phyloP scores from a whole-genome alignment of 2,329 filamentous ascomycete genomes.

The Diaporthe velutina region DNA sequence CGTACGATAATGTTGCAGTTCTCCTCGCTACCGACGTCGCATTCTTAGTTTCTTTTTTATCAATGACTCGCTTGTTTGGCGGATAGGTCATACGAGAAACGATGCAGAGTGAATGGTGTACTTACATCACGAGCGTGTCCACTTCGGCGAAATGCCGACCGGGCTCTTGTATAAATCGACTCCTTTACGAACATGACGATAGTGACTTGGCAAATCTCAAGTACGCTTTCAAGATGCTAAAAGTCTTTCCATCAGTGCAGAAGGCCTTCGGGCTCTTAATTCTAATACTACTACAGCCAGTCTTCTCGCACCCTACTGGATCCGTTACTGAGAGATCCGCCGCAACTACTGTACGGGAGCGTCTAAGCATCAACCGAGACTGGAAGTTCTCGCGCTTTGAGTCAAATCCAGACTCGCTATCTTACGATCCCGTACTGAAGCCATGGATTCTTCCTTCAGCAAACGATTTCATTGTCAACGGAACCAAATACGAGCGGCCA shows the following conservation, averaged over 20 bases:
- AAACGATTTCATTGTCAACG: slow-evolving; percentile 19
- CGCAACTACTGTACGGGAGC: not conserved
- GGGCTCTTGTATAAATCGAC: not conserved
- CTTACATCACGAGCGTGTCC: not conserved
- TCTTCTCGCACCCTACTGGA: not conserved
- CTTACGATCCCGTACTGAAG: not conserved
- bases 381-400: slow-evolving; percentile 5
- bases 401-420: not conserved
- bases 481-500: slow-evolving; percentile 8
- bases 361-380: not conserved
- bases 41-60: not conserved
- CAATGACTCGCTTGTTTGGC: not conserved
- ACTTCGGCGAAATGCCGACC: not conserved
- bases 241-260: not conserved
- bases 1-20: slow-evolving; percentile 7
- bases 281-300: not conserved
- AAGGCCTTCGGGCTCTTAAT: not conserved
- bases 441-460: slow-evolving; percentile 21
- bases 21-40: slow-evolving; percentile 6
- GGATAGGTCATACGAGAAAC: not conserved
- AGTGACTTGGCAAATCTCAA: not conserved
- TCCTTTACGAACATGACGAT: not conserved
- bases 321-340: not conserved
- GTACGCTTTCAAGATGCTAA: not conserved
- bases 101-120: not conserved